Conservation (phyloP, 805 yeast species). For the Candida railenensis region DNA sequence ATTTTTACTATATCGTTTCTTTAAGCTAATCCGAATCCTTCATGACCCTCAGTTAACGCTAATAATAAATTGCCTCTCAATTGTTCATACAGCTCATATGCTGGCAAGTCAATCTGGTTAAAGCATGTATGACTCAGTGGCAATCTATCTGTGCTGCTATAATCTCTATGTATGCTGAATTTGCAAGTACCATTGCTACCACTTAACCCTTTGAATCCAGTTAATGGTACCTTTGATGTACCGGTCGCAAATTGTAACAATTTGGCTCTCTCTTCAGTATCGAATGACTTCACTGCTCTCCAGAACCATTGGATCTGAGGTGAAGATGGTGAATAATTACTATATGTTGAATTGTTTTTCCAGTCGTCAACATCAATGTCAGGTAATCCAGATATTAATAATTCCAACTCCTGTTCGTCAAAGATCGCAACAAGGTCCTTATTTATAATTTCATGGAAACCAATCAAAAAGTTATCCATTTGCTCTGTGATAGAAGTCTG, state of each 20-base stretch:
- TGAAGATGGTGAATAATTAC: constrained; percentile 77
- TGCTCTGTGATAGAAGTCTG: constrained; percentile 84
- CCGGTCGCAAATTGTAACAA: constrained; percentile 95
- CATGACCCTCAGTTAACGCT: constrained; percentile 93
- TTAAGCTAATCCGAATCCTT: constrained; percentile 87
- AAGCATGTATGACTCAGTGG: constrained; percentile 98
- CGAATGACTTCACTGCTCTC: constrained; percentile 95
- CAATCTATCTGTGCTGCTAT: constrained; percentile 78
- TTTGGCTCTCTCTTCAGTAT: constrained; percentile 90
- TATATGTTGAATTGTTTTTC: constrained; percentile 81
- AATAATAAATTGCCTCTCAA: constrained; percentile 74
- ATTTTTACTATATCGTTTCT: background rate
- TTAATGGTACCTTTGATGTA: constrained; percentile 91
- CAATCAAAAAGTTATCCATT: constrained; percentile 77
- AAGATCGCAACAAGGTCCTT: constrained; percentile 80
- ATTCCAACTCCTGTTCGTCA: constrained; percentile 93
- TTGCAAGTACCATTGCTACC: constrained; percentile 86
- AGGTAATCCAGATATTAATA: constrained; percentile 90
- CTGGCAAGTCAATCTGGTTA: constrained; percentile 92
- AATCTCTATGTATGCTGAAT: constrained; percentile 87
- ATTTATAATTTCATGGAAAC: constrained; percentile 89
- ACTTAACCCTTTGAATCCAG: constrained; percentile 86
- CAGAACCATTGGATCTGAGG: constrained; percentile 95
- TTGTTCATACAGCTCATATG: constrained; percentile 84
- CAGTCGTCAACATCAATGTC: constrained; percentile 96